A percentile compares a stretch with the other conserved stretches of the same genome.
Conservation (phyloP, 2,329 filamentous ascomycete genomes). For the Sclerotinia glacialis region DNA sequence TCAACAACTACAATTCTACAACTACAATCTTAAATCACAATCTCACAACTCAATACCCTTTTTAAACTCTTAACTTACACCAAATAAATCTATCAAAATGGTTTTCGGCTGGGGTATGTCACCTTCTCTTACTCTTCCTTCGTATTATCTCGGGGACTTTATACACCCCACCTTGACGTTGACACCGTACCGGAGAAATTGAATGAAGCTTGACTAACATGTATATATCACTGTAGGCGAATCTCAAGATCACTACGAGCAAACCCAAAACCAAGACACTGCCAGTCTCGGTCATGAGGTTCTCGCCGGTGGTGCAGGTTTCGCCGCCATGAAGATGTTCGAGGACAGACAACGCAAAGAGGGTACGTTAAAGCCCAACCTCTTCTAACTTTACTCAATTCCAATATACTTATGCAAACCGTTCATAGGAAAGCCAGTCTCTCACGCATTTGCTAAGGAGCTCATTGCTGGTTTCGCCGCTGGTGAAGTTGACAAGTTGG, state of each 20-base stretch:
- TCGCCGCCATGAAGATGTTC: constrained; percentile 76
- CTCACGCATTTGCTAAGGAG: constrained; percentile 76
- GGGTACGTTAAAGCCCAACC: constrained; percentile 46
- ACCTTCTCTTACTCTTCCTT: background rate
- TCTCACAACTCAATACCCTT: too few relatives aligned
- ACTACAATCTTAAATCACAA: background rate
- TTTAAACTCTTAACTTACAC: too few relatives aligned
- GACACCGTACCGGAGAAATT: background rate
- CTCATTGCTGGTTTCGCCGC: constrained; percentile 68
- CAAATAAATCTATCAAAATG: constrained; percentile 32
- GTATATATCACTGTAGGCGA: constrained; percentile 40
- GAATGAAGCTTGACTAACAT: constrained; percentile 8
- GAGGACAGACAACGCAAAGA: constrained; percentile 71
- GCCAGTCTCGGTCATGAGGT: constrained; percentile 72
- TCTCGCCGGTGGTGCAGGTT: constrained; percentile 71
- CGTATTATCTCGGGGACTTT: background rate
- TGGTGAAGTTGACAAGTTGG: constrained; percentile 72
- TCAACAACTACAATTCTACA: background rate
- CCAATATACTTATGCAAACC: background rate
- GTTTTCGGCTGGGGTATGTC: constrained; percentile 34
- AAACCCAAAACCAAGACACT: constrained; percentile 46
- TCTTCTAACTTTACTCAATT: background rate
- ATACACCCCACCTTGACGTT: background rate
- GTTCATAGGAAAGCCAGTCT: constrained; percentile 61
- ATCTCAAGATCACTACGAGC: constrained; percentile 45